Conservation (phyloP, 2,329 filamentous ascomycete species). For the Macrophomina pseudophaseolina region DNA sequence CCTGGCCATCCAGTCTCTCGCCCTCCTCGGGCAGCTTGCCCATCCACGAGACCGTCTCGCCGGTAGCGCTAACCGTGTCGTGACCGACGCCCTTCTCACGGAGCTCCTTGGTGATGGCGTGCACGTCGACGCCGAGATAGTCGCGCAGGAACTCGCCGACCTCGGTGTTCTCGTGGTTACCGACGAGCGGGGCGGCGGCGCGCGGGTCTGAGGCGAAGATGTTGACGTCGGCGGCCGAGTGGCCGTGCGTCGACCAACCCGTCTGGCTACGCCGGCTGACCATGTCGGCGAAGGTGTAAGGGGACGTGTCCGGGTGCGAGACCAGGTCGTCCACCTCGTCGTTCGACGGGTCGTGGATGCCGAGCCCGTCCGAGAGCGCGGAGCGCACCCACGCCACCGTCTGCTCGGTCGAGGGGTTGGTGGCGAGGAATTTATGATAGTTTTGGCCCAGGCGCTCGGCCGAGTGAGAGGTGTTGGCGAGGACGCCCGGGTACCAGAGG, state of each 20-base stretch:
- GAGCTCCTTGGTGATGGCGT: slow-evolving; percentile 77
- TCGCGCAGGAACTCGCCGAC: slow-evolving; percentile 79
- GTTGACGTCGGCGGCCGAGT: slow-evolving; percentile 84
- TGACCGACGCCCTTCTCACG: slow-evolving; percentile 57
- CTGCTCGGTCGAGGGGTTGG: slow-evolving; percentile 37
- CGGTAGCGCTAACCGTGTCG: slow-evolving; percentile 37
- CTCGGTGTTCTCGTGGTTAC: slow-evolving; percentile 95
- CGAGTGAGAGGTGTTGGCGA: slow-evolving; percentile 79
- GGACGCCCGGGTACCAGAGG: slow-evolving; percentile 80
- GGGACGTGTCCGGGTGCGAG: slow-evolving; percentile 59
- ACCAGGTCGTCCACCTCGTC: slow-evolving; percentile 73
- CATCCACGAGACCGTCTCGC: slow-evolving; percentile 47
- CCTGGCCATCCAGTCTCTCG: slow-evolving; percentile 50
- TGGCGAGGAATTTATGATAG: slow-evolving; percentile 64
- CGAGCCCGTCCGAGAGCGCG: slow-evolving; percentile 73
- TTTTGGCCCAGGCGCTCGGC: slow-evolving; percentile 71
- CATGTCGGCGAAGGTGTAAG: slow-evolving; percentile 77
- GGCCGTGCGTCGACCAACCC: slow-evolving; percentile 90
- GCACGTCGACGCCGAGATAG: slow-evolving; percentile 81
- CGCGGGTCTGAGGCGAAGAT: slow-evolving; percentile 82
- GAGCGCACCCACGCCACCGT: slow-evolving; percentile 67
- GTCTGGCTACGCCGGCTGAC: slow-evolving; percentile 86
- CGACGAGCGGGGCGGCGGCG: slow-evolving; percentile 67
- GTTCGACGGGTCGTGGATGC: slow-evolving; percentile 74
- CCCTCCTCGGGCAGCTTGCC: slow-evolving; percentile 48